These are phyloP conservation scores for Leccinum griseonigrum DNA, from an alignment of 1,284 basidiomycete genomes.

Conservation along the genomic window DNA sequence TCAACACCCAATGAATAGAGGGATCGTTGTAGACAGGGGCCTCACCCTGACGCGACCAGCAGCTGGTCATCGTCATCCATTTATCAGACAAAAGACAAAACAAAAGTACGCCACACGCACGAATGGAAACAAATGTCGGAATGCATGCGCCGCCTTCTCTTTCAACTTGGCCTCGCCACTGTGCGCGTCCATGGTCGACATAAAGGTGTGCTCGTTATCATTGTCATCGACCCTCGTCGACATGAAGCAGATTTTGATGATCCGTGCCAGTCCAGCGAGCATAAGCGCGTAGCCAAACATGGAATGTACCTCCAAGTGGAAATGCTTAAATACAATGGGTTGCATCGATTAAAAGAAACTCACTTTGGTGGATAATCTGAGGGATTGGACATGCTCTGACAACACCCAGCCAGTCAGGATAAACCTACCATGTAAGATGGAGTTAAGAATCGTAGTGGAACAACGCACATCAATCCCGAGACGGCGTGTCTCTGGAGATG, in stretches of 20 bases:
- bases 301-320: slow-evolving; percentile 62
- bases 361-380: slow-evolving; percentile 83
- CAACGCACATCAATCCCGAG: slow-evolving; percentile 75
- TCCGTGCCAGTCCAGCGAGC: slow-evolving; percentile 78
- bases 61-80: slow-evolving; percentile 42
- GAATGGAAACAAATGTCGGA: slow-evolving; percentile 84
- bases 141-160: slow-evolving; percentile 52
- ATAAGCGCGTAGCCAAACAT: slow-evolving; percentile 89
- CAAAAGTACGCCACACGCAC: slow-evolving; percentile 45
- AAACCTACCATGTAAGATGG: slow-evolving; percentile 47
- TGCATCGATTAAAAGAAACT: not conserved
- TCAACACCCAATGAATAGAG: not conserved
- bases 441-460: not conserved
- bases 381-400: slow-evolving; percentile 84
- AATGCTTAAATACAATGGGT: slow-evolving; percentile 11
- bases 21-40: not conserved
- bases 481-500: slow-evolving; percentile 65
- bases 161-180: slow-evolving; percentile 19
- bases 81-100: not conserved
- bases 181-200: slow-evolving; percentile 25
- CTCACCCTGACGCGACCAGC: slow-evolving; percentile 60
- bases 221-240: slow-evolving; percentile 37
- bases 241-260: slow-evolving; percentile 87
- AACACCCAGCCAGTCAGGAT: slow-evolving; percentile 94
- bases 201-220: slow-evolving; percentile 64